Base-by-base conservation (phyloP, 164 flowering plant species). In the Brasenia schreberi region DNA sequence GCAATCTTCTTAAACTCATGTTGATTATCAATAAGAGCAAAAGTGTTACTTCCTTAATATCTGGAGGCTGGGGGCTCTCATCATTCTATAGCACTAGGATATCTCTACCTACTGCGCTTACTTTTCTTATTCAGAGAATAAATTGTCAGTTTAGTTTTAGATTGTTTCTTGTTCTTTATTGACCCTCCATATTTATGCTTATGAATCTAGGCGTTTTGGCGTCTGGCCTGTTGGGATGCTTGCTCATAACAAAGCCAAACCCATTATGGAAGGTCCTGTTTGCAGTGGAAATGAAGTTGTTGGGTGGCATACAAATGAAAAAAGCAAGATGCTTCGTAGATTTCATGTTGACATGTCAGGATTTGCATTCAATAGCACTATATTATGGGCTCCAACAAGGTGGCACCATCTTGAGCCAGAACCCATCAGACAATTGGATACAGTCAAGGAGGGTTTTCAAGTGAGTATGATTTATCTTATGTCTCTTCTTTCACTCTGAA, bases 351-450 rank as follows among this genome's bases (percentile, higher is more conserved):
- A 81, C 66, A 77, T 87, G 68, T 75, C 97, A 10, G 98, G 97
- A 12, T 92, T 92, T 74, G 96, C 97, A 39, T 92, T 92, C 80
- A 92, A 87, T 65, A 90, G 97, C 71, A 81, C 97, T 42, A 81
- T 92, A 42, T 81, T 90, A 9, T 92, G 98, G 98, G 96, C 90
- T 71, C 86, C 90, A 7, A 83, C 81, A 77, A 77, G 90, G 75
- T 89, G 93, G 96, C 87, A 84, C 63, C 80, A 85, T 9, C 89
- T 83, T 11, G 82, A 82, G 19, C 77, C 78, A 64, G 89, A 83
- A 67, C 82, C 86, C 42, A 82, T 90, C 58, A 80, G 97, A 76
- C 86, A 72, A 74, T 74, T 83, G 43, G 89, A 83, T 68, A 76
- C 78, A 7, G 83, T 80, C 64, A 83, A 76, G 66, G 83, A 84